Percentiles rank a stretch among this genome's conserved stretches.
Evolutionary conservation across 352 stramenopile genomes (phyloP).

Genomic region (Globisporangium heterothallicum): DNA sequence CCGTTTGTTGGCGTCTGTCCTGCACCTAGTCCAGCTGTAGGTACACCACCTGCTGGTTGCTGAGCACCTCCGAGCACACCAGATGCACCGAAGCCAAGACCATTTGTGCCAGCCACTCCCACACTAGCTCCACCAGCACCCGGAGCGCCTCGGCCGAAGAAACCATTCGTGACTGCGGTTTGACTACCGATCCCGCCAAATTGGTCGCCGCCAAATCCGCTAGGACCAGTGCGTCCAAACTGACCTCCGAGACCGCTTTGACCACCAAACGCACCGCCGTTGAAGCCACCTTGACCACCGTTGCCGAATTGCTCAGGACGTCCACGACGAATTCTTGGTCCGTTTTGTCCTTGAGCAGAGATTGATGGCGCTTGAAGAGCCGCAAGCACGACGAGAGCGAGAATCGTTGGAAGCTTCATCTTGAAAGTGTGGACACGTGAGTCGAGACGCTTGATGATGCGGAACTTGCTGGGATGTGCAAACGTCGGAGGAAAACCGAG

Average conservation of each 20-base stretch:
- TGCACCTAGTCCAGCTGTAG: background rate
- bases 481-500: conserved; percentile 2
- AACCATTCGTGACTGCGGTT: background rate
- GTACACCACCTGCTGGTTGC: background rate
- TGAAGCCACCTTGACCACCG: background rate
- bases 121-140: background rate
- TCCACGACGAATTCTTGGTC: background rate
- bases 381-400: background rate
- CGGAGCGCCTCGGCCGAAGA: background rate
- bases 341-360: background rate
- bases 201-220: background rate
- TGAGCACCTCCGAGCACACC: background rate
- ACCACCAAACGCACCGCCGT: background rate
- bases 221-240: background rate
- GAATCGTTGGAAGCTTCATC: conserved; percentile 3
- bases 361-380: background rate
- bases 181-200: background rate
- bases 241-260: background rate
- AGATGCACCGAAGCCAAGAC: background rate
- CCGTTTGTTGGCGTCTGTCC: background rate
- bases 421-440: background rate
- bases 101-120: background rate
- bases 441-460: background rate
- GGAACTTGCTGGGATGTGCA: conserved; percentile 1
- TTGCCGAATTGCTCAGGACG: conserved; percentile 4